Conservation (phyloP, 768 basidiomycete genomes). For the Rhodotorula taiwanensis region DNA sequence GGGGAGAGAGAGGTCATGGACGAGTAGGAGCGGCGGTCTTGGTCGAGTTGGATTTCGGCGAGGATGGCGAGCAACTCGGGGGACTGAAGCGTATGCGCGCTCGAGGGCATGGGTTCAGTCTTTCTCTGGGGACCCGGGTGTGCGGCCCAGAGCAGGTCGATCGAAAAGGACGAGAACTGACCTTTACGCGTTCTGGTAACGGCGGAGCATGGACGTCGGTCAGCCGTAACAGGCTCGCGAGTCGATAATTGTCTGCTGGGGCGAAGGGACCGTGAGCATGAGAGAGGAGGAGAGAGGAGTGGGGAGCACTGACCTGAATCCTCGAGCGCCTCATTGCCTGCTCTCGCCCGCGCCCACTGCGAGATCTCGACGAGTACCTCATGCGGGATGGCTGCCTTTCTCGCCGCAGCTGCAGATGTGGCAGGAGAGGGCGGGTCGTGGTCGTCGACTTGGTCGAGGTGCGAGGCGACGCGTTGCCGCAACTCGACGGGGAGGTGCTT, state of each 20-base stretch:
- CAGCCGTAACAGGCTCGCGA: slow-evolving; percentile 12
- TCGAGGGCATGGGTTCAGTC: too few species aligned
- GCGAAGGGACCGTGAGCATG: background rate
- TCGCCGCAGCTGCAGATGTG: background rate
- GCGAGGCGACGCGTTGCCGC: background rate
- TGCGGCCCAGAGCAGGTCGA: too few species aligned
- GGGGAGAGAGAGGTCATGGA: slow-evolving; percentile 21
- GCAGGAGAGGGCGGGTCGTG: background rate
- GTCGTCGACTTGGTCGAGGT: background rate
- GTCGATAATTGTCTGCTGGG: slow-evolving; percentile 3
- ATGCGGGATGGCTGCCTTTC: slow-evolving; percentile 4
- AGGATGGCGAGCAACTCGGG: slow-evolving; percentile 38
- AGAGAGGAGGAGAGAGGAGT: background rate
- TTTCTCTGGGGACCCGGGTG: too few species aligned
- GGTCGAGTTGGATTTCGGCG: slow-evolving; percentile 23
- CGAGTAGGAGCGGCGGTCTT: slow-evolving; percentile 30
- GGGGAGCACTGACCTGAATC: slow-evolving; percentile 1
- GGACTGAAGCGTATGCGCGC: slow-evolving; percentile 14
- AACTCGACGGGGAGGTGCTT: slow-evolving; percentile 7
- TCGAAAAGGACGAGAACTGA: background rate
- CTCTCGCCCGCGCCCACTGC: slow-evolving; percentile 16
- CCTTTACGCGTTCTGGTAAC: slow-evolving; percentile 17
- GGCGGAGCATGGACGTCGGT: slow-evolving; percentile 24
- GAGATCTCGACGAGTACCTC: slow-evolving; percentile 6
- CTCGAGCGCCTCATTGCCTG: background rate